Base-by-base conservation (phyloP, 805 yeast species). In the Spathaspora passalidarum region DNA sequence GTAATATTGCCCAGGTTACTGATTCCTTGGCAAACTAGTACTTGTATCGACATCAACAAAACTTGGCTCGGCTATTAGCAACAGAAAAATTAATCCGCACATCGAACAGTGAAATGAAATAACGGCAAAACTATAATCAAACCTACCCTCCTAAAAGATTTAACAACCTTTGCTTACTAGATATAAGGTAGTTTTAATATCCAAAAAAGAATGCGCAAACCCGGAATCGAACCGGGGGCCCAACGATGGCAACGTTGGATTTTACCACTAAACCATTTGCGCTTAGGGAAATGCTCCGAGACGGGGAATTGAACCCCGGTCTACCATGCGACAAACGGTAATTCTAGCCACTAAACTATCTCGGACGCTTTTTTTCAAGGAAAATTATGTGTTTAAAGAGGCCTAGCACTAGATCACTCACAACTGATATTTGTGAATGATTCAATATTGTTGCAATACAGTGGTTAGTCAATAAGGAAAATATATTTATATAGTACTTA, bases 291-390 rank as follows among this genome's bases (percentile, higher is more conserved):
- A 40, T 42, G 42, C 56, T 52, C 56, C 54, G 52, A 49, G 56
- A 52, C 56, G 52, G 56, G 56, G 56, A 52, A 52, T 52, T 52
- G 56, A 52, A 52, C 56, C 56, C 56, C 52, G 56, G 56, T 52
- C 56, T 52, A 51, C 56, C 56, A 51, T 44, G 54, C 55, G 55
- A 52, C 55, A 52, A 52, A 43, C 55, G 55, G 55, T 50, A 50
- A 52, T 52, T 52, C 55, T 52, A 52, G 55, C 49, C 49, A 46
- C 49, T 46, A 46, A 46, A 46, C 49, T 46, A 46, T 46, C 49
- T 34, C 52, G 46, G 49, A 46, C 18, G 20, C 19, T 39, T 29
- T 22, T 13, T 23, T 29, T 29, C 14, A 8, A 13, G 14, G 14
- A 29, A 29, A 3, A n/a, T 29, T 29, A n/a, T 8, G 14, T 29